Percentiles rank a stretch among this genome's conserved stretches.
Evolutionary conservation across 805 yeast species (phyloP).

Genomic region (Yarrowia sp.): DNA sequence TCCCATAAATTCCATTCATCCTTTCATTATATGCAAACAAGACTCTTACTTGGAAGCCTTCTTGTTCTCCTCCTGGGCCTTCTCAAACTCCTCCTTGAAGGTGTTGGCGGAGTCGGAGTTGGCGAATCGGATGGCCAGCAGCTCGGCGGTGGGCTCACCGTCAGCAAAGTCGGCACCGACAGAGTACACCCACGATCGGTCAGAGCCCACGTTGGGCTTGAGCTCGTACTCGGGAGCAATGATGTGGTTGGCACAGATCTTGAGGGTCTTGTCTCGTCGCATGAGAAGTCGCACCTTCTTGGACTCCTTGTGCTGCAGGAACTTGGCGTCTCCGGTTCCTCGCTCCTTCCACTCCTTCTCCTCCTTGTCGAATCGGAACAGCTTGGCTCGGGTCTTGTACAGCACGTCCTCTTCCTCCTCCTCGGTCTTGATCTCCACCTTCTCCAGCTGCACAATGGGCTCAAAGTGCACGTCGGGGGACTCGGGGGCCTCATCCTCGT

Average conservation of each 20-base stretch:
- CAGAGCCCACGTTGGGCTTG: constrained; percentile 94
- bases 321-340: constrained; percentile 98
- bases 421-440: constrained; percentile 94
- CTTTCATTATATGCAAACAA: constrained; percentile 30
- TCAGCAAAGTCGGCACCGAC: constrained; percentile 95
- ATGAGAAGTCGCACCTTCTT: constrained; percentile 88
- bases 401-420: constrained; percentile 88
- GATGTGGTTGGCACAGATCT: constrained; percentile 97
- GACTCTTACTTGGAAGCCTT: constrained; percentile 45
- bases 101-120: constrained; percentile 77
- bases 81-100: constrained; percentile 90
- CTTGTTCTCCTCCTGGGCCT: constrained; percentile 77
- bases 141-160: constrained; percentile 94
- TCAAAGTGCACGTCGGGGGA: constrained; percentile 91
- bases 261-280: constrained; percentile 99
- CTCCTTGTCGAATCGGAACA: constrained; percentile 87
- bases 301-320: constrained; percentile 84
- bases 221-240: constrained; percentile 75
- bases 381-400: constrained; percentile 87
- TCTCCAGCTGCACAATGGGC: constrained; percentile 92
- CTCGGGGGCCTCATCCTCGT: constrained; percentile 68
- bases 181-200: constrained; percentile 97
- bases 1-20: constrained; percentile 14
- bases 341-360: constrained; percentile 98
- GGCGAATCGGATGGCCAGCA: constrained; percentile 91